These are phyloP conservation scores for Diaporthe amygdali DNA, from an alignment of 2,329 filamentous ascomycete species.

Conservation along the genomic window DNA sequence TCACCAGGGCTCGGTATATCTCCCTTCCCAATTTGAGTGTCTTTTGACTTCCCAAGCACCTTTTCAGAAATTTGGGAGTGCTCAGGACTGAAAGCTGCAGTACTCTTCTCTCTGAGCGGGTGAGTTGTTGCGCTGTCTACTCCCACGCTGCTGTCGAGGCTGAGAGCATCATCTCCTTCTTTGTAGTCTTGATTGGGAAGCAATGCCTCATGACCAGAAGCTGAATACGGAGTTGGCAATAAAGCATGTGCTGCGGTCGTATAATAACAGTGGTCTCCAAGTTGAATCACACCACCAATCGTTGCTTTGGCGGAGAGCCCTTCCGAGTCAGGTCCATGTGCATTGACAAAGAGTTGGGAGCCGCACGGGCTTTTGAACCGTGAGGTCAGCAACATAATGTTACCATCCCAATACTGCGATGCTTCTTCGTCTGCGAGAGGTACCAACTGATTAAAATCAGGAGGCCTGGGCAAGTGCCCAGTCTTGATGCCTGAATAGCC, in stretches of 20 bases:
- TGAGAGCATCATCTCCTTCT: neutral
- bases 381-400: neutral
- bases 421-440: neutral
- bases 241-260: slow-evolving; percentile 10
- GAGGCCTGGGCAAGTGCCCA: neutral
- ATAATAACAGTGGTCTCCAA: neutral
- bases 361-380: neutral
- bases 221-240: too few relatives aligned
- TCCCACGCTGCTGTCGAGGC: neutral
- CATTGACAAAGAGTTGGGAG: neutral
- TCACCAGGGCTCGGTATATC: neutral
- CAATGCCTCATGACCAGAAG: too few relatives aligned
- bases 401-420: too few relatives aligned
- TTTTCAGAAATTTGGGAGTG: neutral
- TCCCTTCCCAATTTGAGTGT: neutral
- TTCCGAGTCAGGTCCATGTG: neutral
- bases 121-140: neutral
- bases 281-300: slow-evolving; percentile 9
- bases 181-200: neutral
- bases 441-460: neutral
- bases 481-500: slow-evolving; percentile 12
- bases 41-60: neutral
- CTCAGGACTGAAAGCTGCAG: neutral
- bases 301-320: neutral
- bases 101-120: too few relatives aligned